Evolutionary conservation across 345 rosid genomes (phyloP), one percentile per base, ranked within the genome.

Genomic region (Salix caprea): DNA sequence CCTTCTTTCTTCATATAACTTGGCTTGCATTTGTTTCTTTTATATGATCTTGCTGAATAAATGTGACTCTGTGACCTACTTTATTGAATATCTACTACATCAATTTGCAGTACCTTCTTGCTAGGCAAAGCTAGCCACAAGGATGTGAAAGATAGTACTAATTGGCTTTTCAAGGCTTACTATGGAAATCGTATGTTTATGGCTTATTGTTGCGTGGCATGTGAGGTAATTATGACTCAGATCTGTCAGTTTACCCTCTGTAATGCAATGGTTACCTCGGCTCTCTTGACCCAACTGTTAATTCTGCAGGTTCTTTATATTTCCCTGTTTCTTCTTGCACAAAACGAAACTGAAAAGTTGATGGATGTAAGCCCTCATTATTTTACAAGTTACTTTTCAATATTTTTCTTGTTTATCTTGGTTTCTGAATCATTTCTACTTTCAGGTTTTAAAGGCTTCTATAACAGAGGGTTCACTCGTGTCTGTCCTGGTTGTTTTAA

Each of bases 181-280:
- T 95, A 93, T 81, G 99, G 99, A 48, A 91, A 93, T 81, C 83
- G 99, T 26, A 86, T 90, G 90, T 93, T 95, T 84, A 93, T 95
- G 97, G 91, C 91, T 75, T 95, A 85, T 81, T 95, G 99, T 76
- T 93, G 97, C 26, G 94, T 84, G 79, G 94, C 98, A 4, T 96
- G 98, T 69, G 98, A 96, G 99, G 99, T 90, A 87, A 81, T 30
- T 70, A 34, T n/a, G 54, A 23, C 66, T 73, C 37, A 11, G 37
- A 11, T 18, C 12, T 36, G 16, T 37, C 58, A 32, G 5, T 67
- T 37, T 48, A 11, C 30, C 21, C 10, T 64, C 26, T 39, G 18
- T 13, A 8, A 36, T 61, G 32, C 65, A 5, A 44, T 19, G 50
- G 1, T 64, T 54, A 42, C 39, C 40, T 16, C 10, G 76, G 50